Conservation (phyloP, 371 early-diverging fungal genomes). For the Lichtheimia ornata region DNA sequence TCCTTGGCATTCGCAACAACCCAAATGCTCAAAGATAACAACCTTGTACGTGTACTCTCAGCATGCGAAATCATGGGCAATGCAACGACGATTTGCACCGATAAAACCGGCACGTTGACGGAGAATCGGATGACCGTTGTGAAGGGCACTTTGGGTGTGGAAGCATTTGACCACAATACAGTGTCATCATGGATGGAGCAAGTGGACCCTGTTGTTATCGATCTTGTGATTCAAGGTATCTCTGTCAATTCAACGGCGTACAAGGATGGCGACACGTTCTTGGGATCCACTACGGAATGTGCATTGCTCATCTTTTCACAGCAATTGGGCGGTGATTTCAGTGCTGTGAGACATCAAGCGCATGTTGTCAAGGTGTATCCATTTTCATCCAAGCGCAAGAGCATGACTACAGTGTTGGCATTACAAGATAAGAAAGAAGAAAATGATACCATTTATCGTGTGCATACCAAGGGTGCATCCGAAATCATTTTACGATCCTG, state of each 20-base stretch:
- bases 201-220: constrained; percentile 31
- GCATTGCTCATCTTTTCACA: constrained; percentile 83
- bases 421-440: constrained; percentile 11
- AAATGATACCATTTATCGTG: constrained; percentile 45
- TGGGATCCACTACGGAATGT: constrained; percentile 93
- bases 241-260: constrained; percentile 91
- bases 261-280: constrained; percentile 75
- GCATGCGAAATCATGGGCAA: constrained; percentile 98
- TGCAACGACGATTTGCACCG: constrained; percentile 95
- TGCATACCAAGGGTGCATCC: constrained; percentile 82
- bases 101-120: constrained; percentile 97
- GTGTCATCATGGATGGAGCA: constrained; percentile 29
- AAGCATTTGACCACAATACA: constrained; percentile 33
- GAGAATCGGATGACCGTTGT: constrained; percentile 96
- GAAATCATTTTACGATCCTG: constrained; percentile 77
- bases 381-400: constrained; percentile 79
- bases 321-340: constrained; percentile 63
- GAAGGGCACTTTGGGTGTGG: constrained; percentile 58
- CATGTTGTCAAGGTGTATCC: constrained; percentile 67
- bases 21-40: constrained; percentile 92
- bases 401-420: constrained; percentile 73
- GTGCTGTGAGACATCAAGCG: constrained; percentile 54
- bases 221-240: constrained; percentile 62
- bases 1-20: constrained; percentile 92
- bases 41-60: constrained; percentile 91